A percentile compares a stretch with the other conserved stretches of the same genome.
Evolutionary conservation across 1,284 basidiomycete species (phyloP).

Genomic region (Rhodotorula mucilaginosa): DNA sequence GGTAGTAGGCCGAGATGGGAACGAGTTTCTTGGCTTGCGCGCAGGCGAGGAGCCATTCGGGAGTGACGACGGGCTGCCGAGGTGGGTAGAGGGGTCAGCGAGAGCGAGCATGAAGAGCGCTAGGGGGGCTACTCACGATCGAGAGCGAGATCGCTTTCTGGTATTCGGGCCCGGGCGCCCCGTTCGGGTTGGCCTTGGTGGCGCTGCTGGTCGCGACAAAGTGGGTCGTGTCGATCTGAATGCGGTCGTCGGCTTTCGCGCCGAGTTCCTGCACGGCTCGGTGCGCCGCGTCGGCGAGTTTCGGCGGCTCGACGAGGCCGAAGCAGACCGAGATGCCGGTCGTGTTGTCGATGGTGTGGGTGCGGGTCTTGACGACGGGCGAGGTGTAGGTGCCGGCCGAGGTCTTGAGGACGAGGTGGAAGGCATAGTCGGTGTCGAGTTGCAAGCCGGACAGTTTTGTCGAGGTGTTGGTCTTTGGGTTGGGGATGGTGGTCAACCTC

Average conservation of each 20-base stretch:
- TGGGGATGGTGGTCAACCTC: conserved; percentile 78
- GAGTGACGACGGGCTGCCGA: conserved; percentile 44
- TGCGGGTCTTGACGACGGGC: conserved; percentile 73
- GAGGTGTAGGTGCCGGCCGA: conserved; percentile 84
- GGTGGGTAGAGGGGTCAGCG: background rate
- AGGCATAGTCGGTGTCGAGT: conserved; percentile 81
- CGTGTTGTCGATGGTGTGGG: conserved; percentile 90
- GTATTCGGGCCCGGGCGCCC: conserved; percentile 71
- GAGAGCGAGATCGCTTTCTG: conserved; percentile 84
- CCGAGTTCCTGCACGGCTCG: conserved; percentile 74
- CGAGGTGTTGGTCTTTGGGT: conserved; percentile 73
- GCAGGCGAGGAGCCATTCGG: conserved; percentile 47
- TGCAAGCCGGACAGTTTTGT: conserved; percentile 81
- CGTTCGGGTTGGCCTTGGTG: conserved; percentile 52
- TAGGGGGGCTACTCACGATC: conserved; percentile 46
- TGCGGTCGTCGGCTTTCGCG: conserved; percentile 82
- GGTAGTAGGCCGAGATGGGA: conserved; percentile 44
- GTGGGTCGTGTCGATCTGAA: conserved; percentile 56
- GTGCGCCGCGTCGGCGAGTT: conserved; percentile 73
- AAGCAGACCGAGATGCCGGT: conserved; percentile 90
- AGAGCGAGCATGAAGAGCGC: background rate
- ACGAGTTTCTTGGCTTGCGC: conserved; percentile 44
- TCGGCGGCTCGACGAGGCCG: conserved; percentile 74
- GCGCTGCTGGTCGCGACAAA: conserved; percentile 44
- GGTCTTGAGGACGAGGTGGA: conserved; percentile 83